Evolutionary conservation across 441 rosid species (phyloP), one percentile per base, ranked within the genome.

Genomic region (Isatis lusitanica): DNA sequence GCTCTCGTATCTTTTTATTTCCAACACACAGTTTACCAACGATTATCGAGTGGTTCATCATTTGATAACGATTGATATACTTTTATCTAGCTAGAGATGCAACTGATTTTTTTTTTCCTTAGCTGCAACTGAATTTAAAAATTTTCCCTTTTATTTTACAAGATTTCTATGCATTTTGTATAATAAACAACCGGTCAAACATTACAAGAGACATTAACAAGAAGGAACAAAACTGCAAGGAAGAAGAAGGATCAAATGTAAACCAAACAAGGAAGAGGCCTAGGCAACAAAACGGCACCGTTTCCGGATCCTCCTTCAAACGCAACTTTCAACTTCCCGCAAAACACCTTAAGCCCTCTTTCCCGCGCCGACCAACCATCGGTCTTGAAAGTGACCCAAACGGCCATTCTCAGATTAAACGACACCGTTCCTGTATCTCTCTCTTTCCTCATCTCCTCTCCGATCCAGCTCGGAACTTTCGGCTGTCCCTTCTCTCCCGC

Each of bases 281-380:
- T 74, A 13, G 73, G 71, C 43, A 57, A 52, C 4, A 11, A 77
- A 60, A 83, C 75, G 46, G 71, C 70, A 33, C 87, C 92, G 63
- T 76, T 67, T 7, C 66, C 65, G 0, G 89, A 26, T 6, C 4
- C 70, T 13, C 79, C 81, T 26, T 16, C 66, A 33, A 87, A 81
- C 12, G 26, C 68, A 44, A 84, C 79, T 75, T 63, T 77, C 77
- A 87, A 61, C 50, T 75, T 79, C 3, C 78, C 81, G 44, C 92
- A 88, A 11, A 50, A 53, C 66, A 88, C 83, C 66, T 74, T 76
- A 58, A 84, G 63, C 46, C 58, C 71, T 24, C 69, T 55, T 17
- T 68, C 70, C 52, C 81, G 80, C 40, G 66, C 72, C 79, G 82
- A 51, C 82, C 82, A 74, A 7, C 76, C 70, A 0, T 81, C 83